phyloP scores from a whole-genome alignment of 148 eudicot genomes.

The Dysphania ambrosioides region DNA sequence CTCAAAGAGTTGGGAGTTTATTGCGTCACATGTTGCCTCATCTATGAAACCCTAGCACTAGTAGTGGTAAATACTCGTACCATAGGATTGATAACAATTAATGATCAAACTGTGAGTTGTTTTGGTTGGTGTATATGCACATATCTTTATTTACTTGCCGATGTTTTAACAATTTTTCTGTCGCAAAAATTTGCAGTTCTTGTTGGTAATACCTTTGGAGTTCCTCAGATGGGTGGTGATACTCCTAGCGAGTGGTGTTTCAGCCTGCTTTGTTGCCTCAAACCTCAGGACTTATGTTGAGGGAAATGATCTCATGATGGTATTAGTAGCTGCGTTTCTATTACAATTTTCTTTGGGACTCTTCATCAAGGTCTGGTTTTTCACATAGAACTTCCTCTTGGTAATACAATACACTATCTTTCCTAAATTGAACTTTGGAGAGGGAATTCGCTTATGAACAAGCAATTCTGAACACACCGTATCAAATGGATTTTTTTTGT shows the following conservation, averaged over 20 bases:
- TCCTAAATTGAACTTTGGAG: background rate
- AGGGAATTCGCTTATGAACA: background rate
- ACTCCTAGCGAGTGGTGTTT: slow-evolving; percentile 56
- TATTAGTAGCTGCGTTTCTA: slow-evolving; percentile 64
- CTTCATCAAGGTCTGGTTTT: slow-evolving; percentile 90
- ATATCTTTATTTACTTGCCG: background rate
- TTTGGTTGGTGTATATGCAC: background rate
- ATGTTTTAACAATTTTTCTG: slow-evolving; percentile 7
- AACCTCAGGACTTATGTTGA: slow-evolving; percentile 63
- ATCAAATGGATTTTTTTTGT: no score
- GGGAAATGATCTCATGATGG: slow-evolving; percentile 50
- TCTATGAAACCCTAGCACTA: background rate
- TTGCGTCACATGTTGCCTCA: background rate
- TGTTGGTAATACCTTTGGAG: slow-evolving; percentile 81
- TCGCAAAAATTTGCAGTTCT: slow-evolving; percentile 52
- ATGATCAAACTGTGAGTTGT: background rate
- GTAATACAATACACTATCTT: background rate
- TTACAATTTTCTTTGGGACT: slow-evolving; percentile 74
- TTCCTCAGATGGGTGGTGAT: slow-evolving; percentile 74
- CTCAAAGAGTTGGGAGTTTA: background rate
- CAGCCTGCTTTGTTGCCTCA: slow-evolving; percentile 72
- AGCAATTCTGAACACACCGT: slow-evolving; percentile 6
- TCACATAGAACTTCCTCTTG: slow-evolving; percentile 36
- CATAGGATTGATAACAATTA: background rate
- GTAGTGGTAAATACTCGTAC: background rate